phyloP scores from a whole-genome alignment of 2,329 filamentous ascomycete genomes.

The Cryphonectria radicalis region DNA sequence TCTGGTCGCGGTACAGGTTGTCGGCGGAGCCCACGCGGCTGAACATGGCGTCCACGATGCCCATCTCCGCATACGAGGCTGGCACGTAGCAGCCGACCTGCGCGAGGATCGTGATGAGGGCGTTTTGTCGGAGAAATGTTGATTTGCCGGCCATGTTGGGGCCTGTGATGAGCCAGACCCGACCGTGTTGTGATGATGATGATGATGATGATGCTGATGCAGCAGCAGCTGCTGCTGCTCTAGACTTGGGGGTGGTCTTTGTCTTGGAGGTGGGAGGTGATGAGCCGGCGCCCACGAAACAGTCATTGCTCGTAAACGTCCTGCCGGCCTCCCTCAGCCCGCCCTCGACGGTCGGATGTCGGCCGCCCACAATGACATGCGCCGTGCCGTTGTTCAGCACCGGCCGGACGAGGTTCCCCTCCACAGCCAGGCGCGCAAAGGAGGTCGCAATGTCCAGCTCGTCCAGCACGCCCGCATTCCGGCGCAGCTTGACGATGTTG shows the following conservation, averaged over 20 bases:
- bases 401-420: slow-evolving; percentile 76
- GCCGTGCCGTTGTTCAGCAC: slow-evolving; percentile 65
- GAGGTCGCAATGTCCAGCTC: slow-evolving; percentile 90
- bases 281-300: slow-evolving; percentile 72
- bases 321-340: slow-evolving; percentile 80
- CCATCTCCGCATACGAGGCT: slow-evolving; percentile 81
- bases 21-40: slow-evolving; percentile 93
- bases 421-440: slow-evolving; percentile 77
- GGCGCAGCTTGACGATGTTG: slow-evolving; percentile 83
- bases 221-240: slow-evolving; percentile 48
- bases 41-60: slow-evolving; percentile 95
- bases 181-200: slow-evolving; percentile 61
- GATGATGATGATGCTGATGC: slow-evolving; percentile 69
- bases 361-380: slow-evolving; percentile 81
- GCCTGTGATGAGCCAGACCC: slow-evolving; percentile 71
- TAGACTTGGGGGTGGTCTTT: no score
- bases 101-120: slow-evolving; percentile 89
- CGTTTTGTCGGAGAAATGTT: slow-evolving; percentile 94
- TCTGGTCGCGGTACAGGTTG: slow-evolving; percentile 91
- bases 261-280: slow-evolving; percentile 50
- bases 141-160: slow-evolving; percentile 99
- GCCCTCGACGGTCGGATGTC: slow-evolving; percentile 90
- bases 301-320: slow-evolving; percentile 85
- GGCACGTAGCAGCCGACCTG: slow-evolving; percentile 94
- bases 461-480: slow-evolving; percentile 89